Evolutionary conservation across 345 rosid genomes (phyloP).

Genomic region (Gossypium australe): DNA sequence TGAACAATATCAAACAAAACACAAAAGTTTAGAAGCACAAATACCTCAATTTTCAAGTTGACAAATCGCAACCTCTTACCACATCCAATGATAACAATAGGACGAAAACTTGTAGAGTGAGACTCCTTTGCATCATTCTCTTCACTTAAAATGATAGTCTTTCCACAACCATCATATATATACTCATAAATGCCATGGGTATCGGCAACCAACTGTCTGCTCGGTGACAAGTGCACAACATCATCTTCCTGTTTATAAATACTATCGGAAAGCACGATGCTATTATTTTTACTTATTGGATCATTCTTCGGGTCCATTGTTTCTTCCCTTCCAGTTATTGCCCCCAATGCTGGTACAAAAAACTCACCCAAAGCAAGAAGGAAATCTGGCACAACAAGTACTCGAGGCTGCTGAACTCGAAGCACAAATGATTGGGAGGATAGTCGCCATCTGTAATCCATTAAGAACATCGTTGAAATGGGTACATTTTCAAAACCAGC

Average conservation of each 20-base stretch:
- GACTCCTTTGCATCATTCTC: constrained; percentile 47
- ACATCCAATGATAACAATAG: constrained; percentile 79
- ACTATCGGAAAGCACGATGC: constrained; percentile 65
- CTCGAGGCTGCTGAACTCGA: constrained; percentile 89
- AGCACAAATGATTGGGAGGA: constrained; percentile 84
- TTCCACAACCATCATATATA: constrained; percentile 89
- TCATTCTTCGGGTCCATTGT: constrained; percentile 87
- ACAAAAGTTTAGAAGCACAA: constrained; percentile 15
- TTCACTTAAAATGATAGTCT: constrained; percentile 52
- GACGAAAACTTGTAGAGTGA: constrained; percentile 44
- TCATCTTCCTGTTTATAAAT: constrained; percentile 74
- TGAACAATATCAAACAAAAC: neutral
- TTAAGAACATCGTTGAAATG: constrained; percentile 82
- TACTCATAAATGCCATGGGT: constrained; percentile 72
- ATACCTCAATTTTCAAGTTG: constrained; percentile 88
- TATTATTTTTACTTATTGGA: constrained; percentile 63
- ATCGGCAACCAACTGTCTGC: constrained; percentile 79
- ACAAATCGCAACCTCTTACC: constrained; percentile 90
- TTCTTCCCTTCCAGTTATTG: constrained; percentile 92
- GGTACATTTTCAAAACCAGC: constrained; percentile 54
- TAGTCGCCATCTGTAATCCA: constrained; percentile 90
- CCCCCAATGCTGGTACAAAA: constrained; percentile 87
- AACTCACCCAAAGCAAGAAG: constrained; percentile 90
- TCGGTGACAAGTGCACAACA: constrained; percentile 72
- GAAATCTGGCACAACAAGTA: constrained; percentile 96